Evolutionary conservation across 345 rosid genomes (phyloP).

Genomic region (Camelina laxa): DNA sequence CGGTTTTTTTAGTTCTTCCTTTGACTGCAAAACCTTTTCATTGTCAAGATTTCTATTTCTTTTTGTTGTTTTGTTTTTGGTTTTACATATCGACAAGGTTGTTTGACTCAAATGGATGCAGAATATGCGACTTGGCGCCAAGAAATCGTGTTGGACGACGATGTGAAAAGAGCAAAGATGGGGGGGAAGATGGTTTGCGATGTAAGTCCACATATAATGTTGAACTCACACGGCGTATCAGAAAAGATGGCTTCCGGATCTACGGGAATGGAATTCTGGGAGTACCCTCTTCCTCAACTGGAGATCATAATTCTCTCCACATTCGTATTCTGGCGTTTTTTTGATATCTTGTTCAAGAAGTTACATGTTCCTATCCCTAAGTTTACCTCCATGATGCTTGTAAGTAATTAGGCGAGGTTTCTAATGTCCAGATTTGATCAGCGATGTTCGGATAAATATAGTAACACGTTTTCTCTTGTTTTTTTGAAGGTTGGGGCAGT

Average conservation of each 20-base stretch:
- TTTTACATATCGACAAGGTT: background rate
- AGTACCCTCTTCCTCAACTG: conserved; percentile 41
- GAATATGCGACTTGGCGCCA: conserved; percentile 19
- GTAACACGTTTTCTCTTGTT: conserved; percentile 9
- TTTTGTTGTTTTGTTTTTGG: background rate
- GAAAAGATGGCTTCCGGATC: conserved; percentile 21
- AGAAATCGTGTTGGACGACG: conserved; percentile 13
- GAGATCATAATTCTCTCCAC: conserved; percentile 35
- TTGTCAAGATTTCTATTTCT: background rate
- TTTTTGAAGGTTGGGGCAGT: conserved; percentile 38
- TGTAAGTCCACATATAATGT: conserved; percentile 28
- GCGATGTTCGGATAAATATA: background rate
- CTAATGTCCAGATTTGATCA: background rate
- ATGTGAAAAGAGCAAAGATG: conserved; percentile 19
- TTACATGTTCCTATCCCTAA: conserved; percentile 36
- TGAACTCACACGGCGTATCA: conserved; percentile 39
- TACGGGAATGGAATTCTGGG: conserved; percentile 26
- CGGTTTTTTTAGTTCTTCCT: background rate
- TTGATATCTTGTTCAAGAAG: conserved; percentile 41
- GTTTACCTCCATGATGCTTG: conserved; percentile 47
- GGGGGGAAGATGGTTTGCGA: conserved; percentile 17
- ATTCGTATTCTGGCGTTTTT: conserved; percentile 39
- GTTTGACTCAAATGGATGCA: conserved; percentile 27
- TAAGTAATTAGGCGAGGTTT: conserved; percentile 26
- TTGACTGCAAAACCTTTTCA: conserved; percentile 24